Base-by-base conservation (phyloP, 805 yeast genomes). In the Candida corydali region DNA sequence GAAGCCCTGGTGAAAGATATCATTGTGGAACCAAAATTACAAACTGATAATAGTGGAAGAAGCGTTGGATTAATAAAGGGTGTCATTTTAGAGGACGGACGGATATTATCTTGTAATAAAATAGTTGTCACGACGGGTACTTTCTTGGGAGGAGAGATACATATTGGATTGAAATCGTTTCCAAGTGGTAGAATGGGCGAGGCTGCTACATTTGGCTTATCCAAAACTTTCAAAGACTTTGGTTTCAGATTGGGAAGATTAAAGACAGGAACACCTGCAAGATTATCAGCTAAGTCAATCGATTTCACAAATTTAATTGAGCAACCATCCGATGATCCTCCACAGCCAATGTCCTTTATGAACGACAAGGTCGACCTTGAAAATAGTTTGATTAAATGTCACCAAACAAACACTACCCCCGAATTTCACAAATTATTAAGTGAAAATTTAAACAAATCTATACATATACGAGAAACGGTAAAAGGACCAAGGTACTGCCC, bases 401-500 rank as follows among this genome's bases (percentile, higher is more conserved):
- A 81, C 56, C 76, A 82, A 35, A 89, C 98, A 0, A 55, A 68
- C 23, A 93, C 99, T 0, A 88, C 87, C 0, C 74, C 77, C 0
- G 76, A 70, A 26, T 64, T 95, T 38, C 97, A 89, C 53, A 71
- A 80, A 1, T 61, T 86, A 26, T 66, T 93, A 15, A 62, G 78
- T 10, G 59, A 69, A 1, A 91, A 93, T 52, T 65, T 93, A 32
- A 83, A 86, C 53, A 76, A 84, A 50, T 80, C 96, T 4, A 77
- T 93, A 5, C 99, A 93, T 57, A 91, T 93, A 22, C 65, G 89
- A 41, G 98, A 93, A 60, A 83, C 95, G 0, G 95, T 91, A 5
- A 86, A 86, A 49, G 98, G 98, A 0, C 99, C 99, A 2, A 65
- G 99, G 19, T 93, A 93, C 57, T 93, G 99, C 59, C 99, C 99